Conservation (phyloP, 2,329 filamentous ascomycete species). For the Neonectria faginata region DNA sequence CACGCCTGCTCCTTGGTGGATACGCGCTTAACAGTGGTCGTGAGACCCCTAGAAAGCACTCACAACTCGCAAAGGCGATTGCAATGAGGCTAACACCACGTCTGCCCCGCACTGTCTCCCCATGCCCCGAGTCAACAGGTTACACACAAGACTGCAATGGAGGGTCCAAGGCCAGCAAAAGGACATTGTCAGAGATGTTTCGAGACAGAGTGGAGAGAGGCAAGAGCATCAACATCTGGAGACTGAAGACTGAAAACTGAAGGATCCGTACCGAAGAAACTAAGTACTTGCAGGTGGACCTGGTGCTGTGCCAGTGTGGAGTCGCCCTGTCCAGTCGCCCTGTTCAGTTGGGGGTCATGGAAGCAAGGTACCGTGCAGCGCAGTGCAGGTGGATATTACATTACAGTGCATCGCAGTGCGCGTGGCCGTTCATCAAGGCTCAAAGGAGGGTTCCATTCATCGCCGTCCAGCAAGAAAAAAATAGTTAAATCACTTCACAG, state of each 20-base stretch:
- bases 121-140: background rate
- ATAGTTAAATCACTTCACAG: slow-evolving; percentile 1
- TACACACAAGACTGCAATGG: background rate
- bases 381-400: slow-evolving; percentile 14
- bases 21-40: slow-evolving; percentile 35
- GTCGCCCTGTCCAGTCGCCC: background rate
- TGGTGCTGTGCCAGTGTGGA: slow-evolving; percentile 6
- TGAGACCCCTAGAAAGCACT: slow-evolving; percentile 22
- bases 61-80: slow-evolving; percentile 15
- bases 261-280: slow-evolving; percentile 6
- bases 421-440: slow-evolving; percentile 4
- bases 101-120: slow-evolving; percentile 3
- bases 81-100: slow-evolving; percentile 12
- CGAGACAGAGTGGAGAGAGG: background rate
- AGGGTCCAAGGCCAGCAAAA: background rate
- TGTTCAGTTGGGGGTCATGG: slow-evolving; percentile 13
- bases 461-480: slow-evolving; percentile 6
- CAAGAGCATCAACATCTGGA: background rate
- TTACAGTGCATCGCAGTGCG: slow-evolving; percentile 24
- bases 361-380: slow-evolving; percentile 31
- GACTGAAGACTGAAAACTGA: background rate
- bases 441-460: slow-evolving; percentile 1
- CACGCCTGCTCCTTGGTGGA: slow-evolving; percentile 42
- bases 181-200: background rate
- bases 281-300: slow-evolving; percentile 25